Conservation (phyloP, 2,329 filamentous ascomycete genomes). For the Gremmenia infestans region DNA sequence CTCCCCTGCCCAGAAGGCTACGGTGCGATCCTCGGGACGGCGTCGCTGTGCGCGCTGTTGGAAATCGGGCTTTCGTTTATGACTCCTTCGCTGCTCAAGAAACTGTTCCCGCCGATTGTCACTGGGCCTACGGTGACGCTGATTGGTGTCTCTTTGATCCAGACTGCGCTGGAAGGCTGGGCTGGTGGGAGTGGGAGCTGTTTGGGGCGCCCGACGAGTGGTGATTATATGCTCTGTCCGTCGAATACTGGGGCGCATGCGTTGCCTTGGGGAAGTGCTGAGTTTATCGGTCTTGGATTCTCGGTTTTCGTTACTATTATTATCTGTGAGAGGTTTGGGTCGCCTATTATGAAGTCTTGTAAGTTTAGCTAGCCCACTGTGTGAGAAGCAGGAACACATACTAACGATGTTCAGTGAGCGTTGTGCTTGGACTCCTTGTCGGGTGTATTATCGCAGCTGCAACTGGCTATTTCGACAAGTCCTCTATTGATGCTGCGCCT, state of each 20-base stretch:
- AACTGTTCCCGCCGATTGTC: conserved; percentile 73
- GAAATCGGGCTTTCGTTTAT: conserved; percentile 72
- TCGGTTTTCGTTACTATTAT: conserved; percentile 76
- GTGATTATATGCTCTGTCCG: conserved; percentile 61
- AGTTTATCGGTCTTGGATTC: conserved; percentile 77
- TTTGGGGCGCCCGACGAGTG: conserved; percentile 40
- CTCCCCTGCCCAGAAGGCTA: conserved; percentile 73
- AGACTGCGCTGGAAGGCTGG: conserved; percentile 71
- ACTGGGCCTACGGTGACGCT: conserved; percentile 68
- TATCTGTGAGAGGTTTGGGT: conserved; percentile 73
- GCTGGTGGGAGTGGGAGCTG: conserved; percentile 66
- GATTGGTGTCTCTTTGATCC: conserved; percentile 69
- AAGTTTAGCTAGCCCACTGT: conserved; percentile 4
- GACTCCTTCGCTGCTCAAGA: conserved; percentile 61
- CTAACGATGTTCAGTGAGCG: conserved; percentile 30
- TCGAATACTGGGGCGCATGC: conserved; percentile 63
- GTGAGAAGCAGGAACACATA: not conserved
- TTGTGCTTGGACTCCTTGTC: conserved; percentile 67
- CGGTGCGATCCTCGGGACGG: conserved; percentile 69
- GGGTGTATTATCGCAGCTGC: conserved; percentile 77
- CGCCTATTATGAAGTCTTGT: conserved; percentile 69
- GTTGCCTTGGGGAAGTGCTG: conserved; percentile 71
- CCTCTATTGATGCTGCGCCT: conserved; percentile 66
- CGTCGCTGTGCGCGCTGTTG: conserved; percentile 57
- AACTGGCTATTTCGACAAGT: conserved; percentile 71